phyloP scores from a whole-genome alignment of 306 rosid species.

The Dryas alaskensis region DNA sequence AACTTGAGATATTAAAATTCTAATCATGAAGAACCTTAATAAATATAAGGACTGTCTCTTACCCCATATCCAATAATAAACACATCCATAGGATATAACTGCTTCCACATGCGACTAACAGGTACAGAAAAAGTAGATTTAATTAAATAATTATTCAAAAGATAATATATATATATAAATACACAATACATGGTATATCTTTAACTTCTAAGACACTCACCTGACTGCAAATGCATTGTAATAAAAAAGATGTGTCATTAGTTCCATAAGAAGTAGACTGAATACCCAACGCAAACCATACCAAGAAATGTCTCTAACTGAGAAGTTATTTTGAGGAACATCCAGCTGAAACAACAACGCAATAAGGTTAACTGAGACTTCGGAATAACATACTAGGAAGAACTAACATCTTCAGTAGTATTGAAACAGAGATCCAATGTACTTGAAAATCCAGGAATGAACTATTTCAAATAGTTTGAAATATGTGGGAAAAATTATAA shows the following conservation, averaged over 20 bases:
- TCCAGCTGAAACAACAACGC: constrained; percentile 60
- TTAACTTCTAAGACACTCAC: constrained; percentile 40
- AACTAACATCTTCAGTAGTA: background rate
- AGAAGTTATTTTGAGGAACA: constrained; percentile 55
- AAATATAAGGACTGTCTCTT: constrained; percentile 36
- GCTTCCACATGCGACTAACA: constrained; percentile 73
- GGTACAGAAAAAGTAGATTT: constrained; percentile 22
- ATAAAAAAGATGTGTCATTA: constrained; percentile 75
- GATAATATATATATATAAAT: background rate
- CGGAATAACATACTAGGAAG: background rate
- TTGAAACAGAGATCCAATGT: background rate
- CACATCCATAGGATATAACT: constrained; percentile 69
- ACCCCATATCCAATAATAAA: constrained; percentile 96
- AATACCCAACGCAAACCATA: constrained; percentile 76
- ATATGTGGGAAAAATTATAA: background rate
- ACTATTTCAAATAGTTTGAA: background rate
- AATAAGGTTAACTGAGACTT: background rate
- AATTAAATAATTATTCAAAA: constrained; percentile 19
- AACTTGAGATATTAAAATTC: constrained; percentile 7
- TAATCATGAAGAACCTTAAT: background rate
- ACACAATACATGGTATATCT: constrained; percentile 15
- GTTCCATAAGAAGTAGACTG: constrained; percentile 71
- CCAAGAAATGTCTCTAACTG: constrained; percentile 45
- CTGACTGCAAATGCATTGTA: constrained; percentile 91
- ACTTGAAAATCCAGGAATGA: background rate